Evolutionary conservation across 768 basidiomycete genomes (phyloP).

Genomic region (Exsudoporus frostii): DNA sequence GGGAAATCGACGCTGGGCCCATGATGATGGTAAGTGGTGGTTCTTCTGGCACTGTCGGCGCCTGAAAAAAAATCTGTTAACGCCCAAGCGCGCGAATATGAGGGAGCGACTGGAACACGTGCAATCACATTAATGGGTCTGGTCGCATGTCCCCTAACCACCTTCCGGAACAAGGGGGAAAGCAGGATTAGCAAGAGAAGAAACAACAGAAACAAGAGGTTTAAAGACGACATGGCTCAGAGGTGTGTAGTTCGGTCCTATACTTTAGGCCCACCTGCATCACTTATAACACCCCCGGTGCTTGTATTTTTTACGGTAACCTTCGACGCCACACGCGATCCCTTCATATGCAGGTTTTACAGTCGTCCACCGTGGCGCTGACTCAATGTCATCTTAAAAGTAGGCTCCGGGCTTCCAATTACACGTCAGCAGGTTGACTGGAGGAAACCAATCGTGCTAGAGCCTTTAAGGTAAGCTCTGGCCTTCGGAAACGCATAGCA

Average conservation of each 20-base stretch:
- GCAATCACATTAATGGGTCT: constrained; percentile 3
- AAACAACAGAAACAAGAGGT: constrained; percentile 17
- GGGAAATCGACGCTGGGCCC: background rate
- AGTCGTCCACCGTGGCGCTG: background rate
- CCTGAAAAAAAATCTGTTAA: background rate
- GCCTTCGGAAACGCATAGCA: background rate
- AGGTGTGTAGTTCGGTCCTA: background rate
- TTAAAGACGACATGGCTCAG: constrained; percentile 8
- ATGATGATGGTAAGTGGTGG: constrained; percentile 7
- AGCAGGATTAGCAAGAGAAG: constrained; percentile 7
- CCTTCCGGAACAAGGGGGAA: background rate
- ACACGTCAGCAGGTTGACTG: background rate
- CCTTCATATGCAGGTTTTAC: background rate
- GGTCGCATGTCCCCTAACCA: background rate
- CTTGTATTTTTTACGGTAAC: background rate
- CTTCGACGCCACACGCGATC: background rate
- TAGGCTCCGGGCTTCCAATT: background rate
- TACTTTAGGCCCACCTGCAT: background rate
- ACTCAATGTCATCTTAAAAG: background rate
- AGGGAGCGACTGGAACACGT: constrained; percentile 13
- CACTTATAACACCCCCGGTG: constrained; percentile 10
- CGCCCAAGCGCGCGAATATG: constrained; percentile 6
- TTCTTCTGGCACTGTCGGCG: constrained; percentile 6
- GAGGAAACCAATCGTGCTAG: background rate
- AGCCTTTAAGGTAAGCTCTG: background rate